Conservation (phyloP, 805 yeast genomes). For the Candida namnaoensis region DNA sequence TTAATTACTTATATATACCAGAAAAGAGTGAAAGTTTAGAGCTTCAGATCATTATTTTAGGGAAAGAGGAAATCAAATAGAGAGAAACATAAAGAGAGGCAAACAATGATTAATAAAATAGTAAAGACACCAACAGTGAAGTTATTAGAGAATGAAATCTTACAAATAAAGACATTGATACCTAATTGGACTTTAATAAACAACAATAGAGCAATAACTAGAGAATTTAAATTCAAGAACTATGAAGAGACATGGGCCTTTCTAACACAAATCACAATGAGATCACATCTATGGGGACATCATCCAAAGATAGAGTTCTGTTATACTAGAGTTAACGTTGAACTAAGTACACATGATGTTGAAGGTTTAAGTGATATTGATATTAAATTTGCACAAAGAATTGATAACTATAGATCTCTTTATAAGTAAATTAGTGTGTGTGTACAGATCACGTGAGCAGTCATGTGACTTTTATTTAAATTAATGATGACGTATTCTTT, state of each 20-base stretch:
- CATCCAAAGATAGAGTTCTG: conserved; percentile 41
- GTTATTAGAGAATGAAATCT: too few species aligned
- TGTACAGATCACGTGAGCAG: too few species aligned
- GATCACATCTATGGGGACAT: conserved; percentile 52
- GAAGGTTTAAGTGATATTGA: conserved; percentile 47
- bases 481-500: too few species aligned
- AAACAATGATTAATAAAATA: too few species aligned
- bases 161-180: neutral
- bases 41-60: too few species aligned
- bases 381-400: conserved; percentile 42
- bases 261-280: conserved; percentile 45
- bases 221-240: conserved; percentile 33
- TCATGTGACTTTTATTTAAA: too few species aligned
- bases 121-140: too few species aligned
- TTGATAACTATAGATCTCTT: conserved; percentile 24
- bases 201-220: conserved; percentile 13
- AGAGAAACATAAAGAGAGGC: too few species aligned
- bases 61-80: too few species aligned
- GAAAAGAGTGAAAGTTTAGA: too few species aligned
- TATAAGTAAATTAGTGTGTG: too few species aligned
- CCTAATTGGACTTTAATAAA: conserved; percentile 16
- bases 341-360: conserved; percentile 59
- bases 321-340: conserved; percentile 48
- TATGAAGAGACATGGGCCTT: conserved; percentile 62
- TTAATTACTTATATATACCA: too few species aligned